Evolutionary conservation across 257 asterid genomes (phyloP).

Genomic region (Solanum microdontum): DNA sequence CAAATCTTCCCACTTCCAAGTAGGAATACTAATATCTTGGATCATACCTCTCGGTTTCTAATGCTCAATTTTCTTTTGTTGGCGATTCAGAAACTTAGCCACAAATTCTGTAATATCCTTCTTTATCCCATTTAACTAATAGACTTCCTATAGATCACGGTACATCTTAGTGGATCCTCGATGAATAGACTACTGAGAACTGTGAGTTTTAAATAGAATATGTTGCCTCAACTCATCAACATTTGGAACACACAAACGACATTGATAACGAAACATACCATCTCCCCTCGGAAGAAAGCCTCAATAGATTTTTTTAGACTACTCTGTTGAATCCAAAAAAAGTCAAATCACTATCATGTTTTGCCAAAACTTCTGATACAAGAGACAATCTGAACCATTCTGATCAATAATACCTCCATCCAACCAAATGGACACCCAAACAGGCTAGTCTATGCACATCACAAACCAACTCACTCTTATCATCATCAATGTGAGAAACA

Average conservation of each 20-base stretch:
- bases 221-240: neutral
- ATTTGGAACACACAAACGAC: neutral
- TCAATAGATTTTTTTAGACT: too few relatives aligned
- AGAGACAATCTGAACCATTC: neutral
- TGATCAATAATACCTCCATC: too few relatives aligned
- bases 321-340: too few relatives aligned
- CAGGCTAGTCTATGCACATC: neutral
- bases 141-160: too few relatives aligned
- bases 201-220: neutral
- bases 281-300: neutral
- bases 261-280: too few relatives aligned
- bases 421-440: neutral
- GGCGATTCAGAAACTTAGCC: neutral
- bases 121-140: neutral
- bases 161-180: neutral
- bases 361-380: neutral
- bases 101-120: too few relatives aligned
- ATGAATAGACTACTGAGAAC: too few relatives aligned
- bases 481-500: neutral
- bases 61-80: neutral
- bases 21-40: neutral
- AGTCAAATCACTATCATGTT: too few relatives aligned
- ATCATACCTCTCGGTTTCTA: neutral
- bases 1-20: neutral
- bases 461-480: neutral